phyloP scores from a whole-genome alignment of 2,329 filamentous ascomycete species.

The Penicillium capsulatum region DNA sequence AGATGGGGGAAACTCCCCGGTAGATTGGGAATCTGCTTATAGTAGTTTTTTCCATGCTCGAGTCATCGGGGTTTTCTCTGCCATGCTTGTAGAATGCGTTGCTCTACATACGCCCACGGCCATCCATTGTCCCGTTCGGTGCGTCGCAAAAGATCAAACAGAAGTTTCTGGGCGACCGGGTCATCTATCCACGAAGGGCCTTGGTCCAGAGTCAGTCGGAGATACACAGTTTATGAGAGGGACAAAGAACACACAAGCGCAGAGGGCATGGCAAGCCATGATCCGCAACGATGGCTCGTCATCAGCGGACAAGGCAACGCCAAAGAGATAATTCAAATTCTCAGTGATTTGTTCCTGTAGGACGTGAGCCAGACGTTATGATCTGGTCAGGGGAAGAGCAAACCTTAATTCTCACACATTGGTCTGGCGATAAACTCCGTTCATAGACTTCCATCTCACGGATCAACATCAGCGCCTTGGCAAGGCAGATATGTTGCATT shows the following conservation, averaged over 20 bases:
- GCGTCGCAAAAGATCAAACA: slow-evolving; percentile 18
- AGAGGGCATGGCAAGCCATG: slow-evolving; percentile 34
- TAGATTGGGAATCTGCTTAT: too few species aligned
- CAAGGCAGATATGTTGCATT: slow-evolving; percentile 33
- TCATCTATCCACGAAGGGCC: slow-evolving; percentile 32
- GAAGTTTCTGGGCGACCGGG: slow-evolving; percentile 16
- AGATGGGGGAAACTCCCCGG: too few species aligned
- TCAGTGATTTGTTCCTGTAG: slow-evolving; percentile 23
- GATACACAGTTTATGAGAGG: neutral
- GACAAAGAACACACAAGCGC: slow-evolving; percentile 26
- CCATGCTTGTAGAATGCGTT: slow-evolving; percentile 20
- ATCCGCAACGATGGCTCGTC: slow-evolving; percentile 32
- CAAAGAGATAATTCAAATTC: slow-evolving; percentile 31
- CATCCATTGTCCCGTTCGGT: slow-evolving; percentile 21
- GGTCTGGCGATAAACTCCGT: slow-evolving; percentile 10
- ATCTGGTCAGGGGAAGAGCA: neutral
- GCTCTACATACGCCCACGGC: slow-evolving; percentile 22
- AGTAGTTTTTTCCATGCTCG: too few species aligned
- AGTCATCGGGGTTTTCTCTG: slow-evolving; percentile 20
- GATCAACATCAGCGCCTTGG: slow-evolving; percentile 30
- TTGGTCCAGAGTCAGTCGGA: slow-evolving; percentile 5
- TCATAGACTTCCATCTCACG: slow-evolving; percentile 20
- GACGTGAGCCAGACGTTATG: neutral
- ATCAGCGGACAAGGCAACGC: slow-evolving; percentile 32
- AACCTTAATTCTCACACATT: slow-evolving; percentile 24